phyloP scores from a whole-genome alignment of 208 protist genomes.

The Wallacemonas sp. region DNA sequence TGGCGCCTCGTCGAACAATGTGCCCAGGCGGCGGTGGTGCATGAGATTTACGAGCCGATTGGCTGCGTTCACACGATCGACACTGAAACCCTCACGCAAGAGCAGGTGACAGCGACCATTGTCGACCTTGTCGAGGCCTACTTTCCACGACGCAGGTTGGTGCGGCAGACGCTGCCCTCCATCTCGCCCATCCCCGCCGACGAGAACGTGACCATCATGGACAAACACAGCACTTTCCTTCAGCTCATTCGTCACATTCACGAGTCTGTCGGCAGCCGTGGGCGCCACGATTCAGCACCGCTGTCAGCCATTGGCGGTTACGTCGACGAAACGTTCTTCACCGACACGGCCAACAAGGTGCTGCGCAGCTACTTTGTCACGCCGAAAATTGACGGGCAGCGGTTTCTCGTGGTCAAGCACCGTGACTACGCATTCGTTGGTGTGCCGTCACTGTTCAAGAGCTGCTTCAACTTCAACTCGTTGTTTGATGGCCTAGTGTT shows the following conservation, averaged over 20 bases:
- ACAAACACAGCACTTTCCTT: slow-evolving; percentile 51
- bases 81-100: slow-evolving; percentile 30
- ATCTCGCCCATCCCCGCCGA: slow-evolving; percentile 8
- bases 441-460: slow-evolving; percentile 68
- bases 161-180: slow-evolving; percentile 15
- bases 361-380: slow-evolving; percentile 62
- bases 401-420: slow-evolving; percentile 77
- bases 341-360: slow-evolving; percentile 16
- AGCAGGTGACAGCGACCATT: slow-evolving; percentile 45
- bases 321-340: slow-evolving; percentile 59
- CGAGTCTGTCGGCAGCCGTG: slow-evolving; percentile 52
- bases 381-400: slow-evolving; percentile 76
- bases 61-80: slow-evolving; percentile 51
- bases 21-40: slow-evolving; percentile 51
- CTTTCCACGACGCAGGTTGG: slow-evolving; percentile 29
- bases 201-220: slow-evolving; percentile 26
- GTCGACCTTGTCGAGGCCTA: slow-evolving; percentile 41
- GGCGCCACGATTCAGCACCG: slow-evolving; percentile 65
- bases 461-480: slow-evolving; percentile 70
- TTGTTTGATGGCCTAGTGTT: slow-evolving; percentile 47
- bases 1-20: slow-evolving; percentile 76
- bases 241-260: slow-evolving; percentile 66
- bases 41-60: slow-evolving; percentile 60
- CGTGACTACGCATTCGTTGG: slow-evolving; percentile 62
- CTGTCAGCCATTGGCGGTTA: slow-evolving; percentile 77